Evolutionary conservation across 495 filamentous ascomycete species (phyloP), one percentile per base, ranked within the genome.

Genomic region (Chaetomium tenue): DNA sequence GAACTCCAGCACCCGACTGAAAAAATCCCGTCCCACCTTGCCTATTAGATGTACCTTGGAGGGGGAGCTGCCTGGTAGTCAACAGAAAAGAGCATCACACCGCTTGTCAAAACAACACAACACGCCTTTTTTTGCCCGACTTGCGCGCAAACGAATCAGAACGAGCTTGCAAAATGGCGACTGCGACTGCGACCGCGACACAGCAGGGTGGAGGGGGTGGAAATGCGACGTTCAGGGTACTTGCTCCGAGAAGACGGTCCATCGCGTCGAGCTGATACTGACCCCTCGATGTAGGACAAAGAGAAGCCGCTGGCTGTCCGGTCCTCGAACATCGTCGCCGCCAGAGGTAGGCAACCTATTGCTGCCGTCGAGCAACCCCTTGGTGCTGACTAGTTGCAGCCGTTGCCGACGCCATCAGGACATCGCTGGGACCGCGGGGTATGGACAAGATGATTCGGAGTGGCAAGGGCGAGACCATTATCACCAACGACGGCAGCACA

Each of bases 361-460:
- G 44, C 72, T 51, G 63, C 9, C 12, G 30, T 28, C 37, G 0
- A 16, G 16, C 57, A 39, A 28, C 63, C 15, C 50, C 37, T 13
- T 33, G 18, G 48, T 48, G 57, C 63, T 65, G 57, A 66, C 57
- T 42, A 23, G 18, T 30, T 57, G 40, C 66, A 93, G 94, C 94
- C 72, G 92, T 98, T 69, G 86, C 95, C 72, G 94, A 98, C 86
- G 94, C 94, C 67, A 94, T 98, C 75, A 85, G 94, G 81, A 96
- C 91, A 55, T 85, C 80, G 48, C 71, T 83, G 44, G 82, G 82
- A 48, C 82, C 83, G 67, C 72, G 82, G 74, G 82, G 81, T 58
- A 96, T 97, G 93, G 94, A 98, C 80, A 98, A 98, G 82, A 98
- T 98, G 94, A 98, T 98, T 67, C 89, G 94, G 85, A 95, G 90